phyloP scores from a whole-genome alignment of 2,329 filamentous ascomycete species.

The Coleophoma crateriformis region DNA sequence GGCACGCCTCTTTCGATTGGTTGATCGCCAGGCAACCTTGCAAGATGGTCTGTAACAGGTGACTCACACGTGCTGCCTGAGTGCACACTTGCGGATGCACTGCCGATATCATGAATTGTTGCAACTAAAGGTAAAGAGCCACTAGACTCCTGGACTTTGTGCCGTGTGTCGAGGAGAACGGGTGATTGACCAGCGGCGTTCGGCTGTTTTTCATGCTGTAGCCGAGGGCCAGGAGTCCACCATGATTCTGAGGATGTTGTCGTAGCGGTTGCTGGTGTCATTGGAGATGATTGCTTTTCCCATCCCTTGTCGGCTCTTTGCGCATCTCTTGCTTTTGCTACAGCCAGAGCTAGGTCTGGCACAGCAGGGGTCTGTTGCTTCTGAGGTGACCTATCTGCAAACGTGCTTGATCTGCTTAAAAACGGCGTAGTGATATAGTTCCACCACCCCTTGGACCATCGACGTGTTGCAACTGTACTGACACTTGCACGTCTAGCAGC shows the following conservation, averaged over 20 bases:
- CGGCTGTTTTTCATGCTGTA: slow-evolving; percentile 10
- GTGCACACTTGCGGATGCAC: slow-evolving; percentile 6
- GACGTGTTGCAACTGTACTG: slow-evolving; percentile 27
- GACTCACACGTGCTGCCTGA: slow-evolving; percentile 5
- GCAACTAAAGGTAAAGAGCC: slow-evolving; percentile 19
- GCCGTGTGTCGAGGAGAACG: slow-evolving; percentile 17
- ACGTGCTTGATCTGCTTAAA: slow-evolving; percentile 27
- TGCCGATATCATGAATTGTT: slow-evolving; percentile 11
- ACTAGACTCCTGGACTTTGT: slow-evolving; percentile 20
- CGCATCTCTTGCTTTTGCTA: slow-evolving; percentile 16
- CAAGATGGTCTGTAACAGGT: slow-evolving; percentile 1
- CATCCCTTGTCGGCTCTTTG: slow-evolving; percentile 19
- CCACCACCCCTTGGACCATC: slow-evolving; percentile 69
- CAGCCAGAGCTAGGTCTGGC: slow-evolving; percentile 29
- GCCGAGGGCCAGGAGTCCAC: slow-evolving; percentile 25
- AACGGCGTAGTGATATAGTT: slow-evolving; percentile 72
- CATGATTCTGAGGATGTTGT: slow-evolving; percentile 28
- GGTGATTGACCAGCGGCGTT: slow-evolving; percentile 9
- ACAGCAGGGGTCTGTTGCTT: slow-evolving; percentile 16
- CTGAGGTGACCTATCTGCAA: slow-evolving; percentile 14
- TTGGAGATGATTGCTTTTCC: slow-evolving; percentile 26
- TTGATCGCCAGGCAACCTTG: background rate
- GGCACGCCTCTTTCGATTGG: slow-evolving; percentile 11
- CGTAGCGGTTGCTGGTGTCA: slow-evolving; percentile 21
- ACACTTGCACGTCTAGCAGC: slow-evolving; percentile 16